Conservation (phyloP, 2,329 filamentous ascomycete genomes). For the Penicillium sp. region DNA sequence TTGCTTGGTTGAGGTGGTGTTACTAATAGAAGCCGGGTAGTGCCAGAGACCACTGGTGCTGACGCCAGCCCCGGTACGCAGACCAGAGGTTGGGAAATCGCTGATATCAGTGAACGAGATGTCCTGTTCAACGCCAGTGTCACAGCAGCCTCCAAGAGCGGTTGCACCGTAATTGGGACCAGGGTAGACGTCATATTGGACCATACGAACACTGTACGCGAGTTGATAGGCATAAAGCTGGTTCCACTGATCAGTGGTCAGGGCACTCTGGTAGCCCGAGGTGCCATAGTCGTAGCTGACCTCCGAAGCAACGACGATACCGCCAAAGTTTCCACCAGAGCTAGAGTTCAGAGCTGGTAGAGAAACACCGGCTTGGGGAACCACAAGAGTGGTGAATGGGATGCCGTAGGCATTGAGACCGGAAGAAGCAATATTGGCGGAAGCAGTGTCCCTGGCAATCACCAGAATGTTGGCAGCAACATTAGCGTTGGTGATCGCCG, state of each 20-base stretch:
- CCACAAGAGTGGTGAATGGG: conserved; percentile 58
- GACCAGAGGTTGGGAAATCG: conserved; percentile 59
- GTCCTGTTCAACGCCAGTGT: conserved; percentile 53
- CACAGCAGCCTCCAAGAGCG: conserved; percentile 50
- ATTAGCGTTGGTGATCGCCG: conserved; percentile 25
- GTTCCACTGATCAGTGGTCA: conserved; percentile 62
- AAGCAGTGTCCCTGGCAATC: conserved; percentile 57
- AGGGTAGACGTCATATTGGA: conserved; percentile 63
- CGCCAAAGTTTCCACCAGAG: conserved; percentile 60
- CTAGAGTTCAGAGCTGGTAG: conserved; percentile 59
- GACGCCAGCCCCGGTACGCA: conserved; percentile 56
- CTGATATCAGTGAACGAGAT: conserved; percentile 59
- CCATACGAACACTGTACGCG: conserved; percentile 63
- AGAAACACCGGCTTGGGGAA: conserved; percentile 54
- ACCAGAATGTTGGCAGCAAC: conserved; percentile 56
- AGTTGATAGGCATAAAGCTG: conserved; percentile 62
- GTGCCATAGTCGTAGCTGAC: conserved; percentile 59
- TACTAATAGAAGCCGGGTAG: conserved; percentile 60
- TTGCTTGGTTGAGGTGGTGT: conserved; percentile 57
- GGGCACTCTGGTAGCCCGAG: conserved; percentile 54
- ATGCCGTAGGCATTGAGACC: conserved; percentile 66
- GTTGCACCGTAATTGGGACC: conserved; percentile 54
- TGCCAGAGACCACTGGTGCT: conserved; percentile 61
- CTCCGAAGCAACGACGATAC: conserved; percentile 60
- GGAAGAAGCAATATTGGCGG: conserved; percentile 54